Conservation (phyloP, 441 rosid genomes). For the Hypseocharis bilobata region DNA sequence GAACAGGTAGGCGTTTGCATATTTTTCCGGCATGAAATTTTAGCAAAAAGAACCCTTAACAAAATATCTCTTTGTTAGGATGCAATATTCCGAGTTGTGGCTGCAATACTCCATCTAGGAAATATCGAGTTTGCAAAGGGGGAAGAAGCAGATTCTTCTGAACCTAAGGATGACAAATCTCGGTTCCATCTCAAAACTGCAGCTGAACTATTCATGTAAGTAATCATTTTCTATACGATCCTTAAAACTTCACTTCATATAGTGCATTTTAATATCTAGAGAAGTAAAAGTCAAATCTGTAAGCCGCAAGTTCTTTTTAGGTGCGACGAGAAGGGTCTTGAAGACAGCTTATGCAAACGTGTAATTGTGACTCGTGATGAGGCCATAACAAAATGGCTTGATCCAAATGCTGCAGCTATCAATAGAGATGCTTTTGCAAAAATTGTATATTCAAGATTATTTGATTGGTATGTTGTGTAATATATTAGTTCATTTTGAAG, state of each 20-base stretch:
- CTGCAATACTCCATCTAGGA: slow-evolving; percentile 92
- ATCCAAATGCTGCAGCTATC: slow-evolving; percentile 68
- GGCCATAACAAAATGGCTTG: slow-evolving; percentile 76
- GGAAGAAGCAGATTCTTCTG: slow-evolving; percentile 62
- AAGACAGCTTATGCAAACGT: slow-evolving; percentile 79
- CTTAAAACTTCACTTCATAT: neutral
- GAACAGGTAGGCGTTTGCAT: slow-evolving; percentile 53
- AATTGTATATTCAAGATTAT: slow-evolving; percentile 79
- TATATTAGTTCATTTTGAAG: slow-evolving; percentile 3
- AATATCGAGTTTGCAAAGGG: slow-evolving; percentile 75
- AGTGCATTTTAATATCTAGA: slow-evolving; percentile 8
- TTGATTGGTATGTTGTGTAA: slow-evolving; percentile 66
- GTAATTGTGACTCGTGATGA: slow-evolving; percentile 93
- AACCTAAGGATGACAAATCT: slow-evolving; percentile 73
- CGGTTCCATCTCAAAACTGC: slow-evolving; percentile 61
- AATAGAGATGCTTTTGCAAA: slow-evolving; percentile 93
- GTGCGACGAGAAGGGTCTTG: slow-evolving; percentile 77
- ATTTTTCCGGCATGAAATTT: slow-evolving; percentile 2
- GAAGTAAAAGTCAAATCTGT: slow-evolving; percentile 19
- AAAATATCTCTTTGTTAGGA: slow-evolving; percentile 41
- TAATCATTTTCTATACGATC: slow-evolving; percentile 2
- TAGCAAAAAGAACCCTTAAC: slow-evolving; percentile 16
- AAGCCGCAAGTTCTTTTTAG: slow-evolving; percentile 33
- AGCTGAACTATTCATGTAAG: slow-evolving; percentile 79
- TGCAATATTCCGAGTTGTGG: slow-evolving; percentile 80